Evolutionary conservation across 1,139 yeast species (phyloP), one percentile per base, ranked within the genome.

Genomic region (Sugiyamaella sp.): DNA sequence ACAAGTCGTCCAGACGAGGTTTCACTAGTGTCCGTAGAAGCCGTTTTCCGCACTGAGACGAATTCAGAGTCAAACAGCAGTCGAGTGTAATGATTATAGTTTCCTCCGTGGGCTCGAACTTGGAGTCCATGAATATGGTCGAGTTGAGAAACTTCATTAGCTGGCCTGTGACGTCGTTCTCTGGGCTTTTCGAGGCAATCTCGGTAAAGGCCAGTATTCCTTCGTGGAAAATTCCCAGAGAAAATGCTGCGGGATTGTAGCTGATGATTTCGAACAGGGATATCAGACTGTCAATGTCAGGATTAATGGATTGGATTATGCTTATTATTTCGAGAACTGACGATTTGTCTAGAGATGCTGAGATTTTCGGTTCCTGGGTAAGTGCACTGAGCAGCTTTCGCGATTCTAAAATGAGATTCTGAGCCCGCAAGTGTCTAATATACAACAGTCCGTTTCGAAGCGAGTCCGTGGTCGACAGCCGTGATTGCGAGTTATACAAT

Each of bases 41-140:
- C 21, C 57, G 37, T 17, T 53, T 45, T 9, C 63, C 63, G 12
- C 56, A 40, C 6, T 51, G 46, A 1, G 22, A 20, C 9, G 57
- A 51, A 20, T 56, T 46, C 19, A 63, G 50, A 1, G 57, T 56
- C 43, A 63, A 49, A 42, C 64, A 60, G 22, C 62, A 52, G 44
- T 63, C 66, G 14, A 63, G 48, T n/a, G 58, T 47, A 10, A 62
- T 50, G 27, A 62, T 57, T 10, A 61, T 52, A 1, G 64, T 58
- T 16, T 62, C 64, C 8, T 52, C 53, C 12, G 52, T 29, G 2
- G 33, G 16, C 10, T 32, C 22, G 24, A 45, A 38, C 4, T 45
- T 39, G 3, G 53, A 48, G 42, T 52, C 52, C 14, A 32, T 32
- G 40, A 55, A 49, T 20, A 52, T 32, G 2, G 53, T 42, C 20